Base-by-base conservation (phyloP, 805 yeast genomes). In the Teunomyces aglyptinius region DNA sequence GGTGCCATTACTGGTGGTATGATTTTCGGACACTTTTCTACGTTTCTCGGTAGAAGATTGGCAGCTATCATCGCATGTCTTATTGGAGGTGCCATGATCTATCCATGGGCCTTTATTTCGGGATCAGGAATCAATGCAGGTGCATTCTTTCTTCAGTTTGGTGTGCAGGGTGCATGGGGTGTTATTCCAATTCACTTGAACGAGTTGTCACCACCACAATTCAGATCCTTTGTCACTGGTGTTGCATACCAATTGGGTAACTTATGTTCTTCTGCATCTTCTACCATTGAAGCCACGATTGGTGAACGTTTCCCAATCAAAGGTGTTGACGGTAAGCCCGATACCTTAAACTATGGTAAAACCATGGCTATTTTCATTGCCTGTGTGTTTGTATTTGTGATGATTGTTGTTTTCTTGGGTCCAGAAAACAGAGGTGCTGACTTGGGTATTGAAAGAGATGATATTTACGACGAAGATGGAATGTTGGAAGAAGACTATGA, bases 141-240 rank as follows among this genome's bases (percentile, higher is more conserved):
- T 50, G 85, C 68, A 1, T 81, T 82, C 60, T 81, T 79, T 65
- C 63, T 82, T 49, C 86, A 82, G 58, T 78, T 78, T 58, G 78
- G 76, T 49, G 86, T 83, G 44, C 86, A 81, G 65, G 87, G 87
- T 56, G 81, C 83, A 22, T 83, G 85, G 83, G 87, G 87, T 55
- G 82, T 81, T 35, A 70, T 78, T 45, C 87, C 87, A 45, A 71
- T 81, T 48, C 85, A 82, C 61, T 65, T 83, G 45, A 70, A 81
- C 3, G 86, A 81, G 62, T 69, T 83, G 50, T 73, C 85, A 34
- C 83, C 83, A 47, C 82, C 84, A 16, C 80, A 78, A 49, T 81
- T 77, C 66, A 73, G 83, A 63, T 73, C 87, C 6, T 80, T 83
- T 49, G 78, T 81, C 44, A 76, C 79, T 36, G 89, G 89, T 59